These are phyloP conservation scores for California macrophylla DNA, from an alignment of 441 rosid species.

Conservation along the genomic window DNA sequence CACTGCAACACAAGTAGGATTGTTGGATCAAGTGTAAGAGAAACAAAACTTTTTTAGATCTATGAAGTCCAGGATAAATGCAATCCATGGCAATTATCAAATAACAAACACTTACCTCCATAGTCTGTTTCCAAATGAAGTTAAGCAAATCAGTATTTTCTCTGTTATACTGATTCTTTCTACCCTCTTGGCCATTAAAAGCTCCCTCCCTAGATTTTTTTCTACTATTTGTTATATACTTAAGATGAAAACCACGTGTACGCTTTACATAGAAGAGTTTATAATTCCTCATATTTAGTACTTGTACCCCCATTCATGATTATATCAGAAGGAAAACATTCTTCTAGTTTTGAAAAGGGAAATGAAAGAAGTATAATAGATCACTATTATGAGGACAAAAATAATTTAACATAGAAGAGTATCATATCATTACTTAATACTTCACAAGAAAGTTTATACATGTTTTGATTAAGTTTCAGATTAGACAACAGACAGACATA, in stretches of 20 bases:
- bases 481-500: not conserved
- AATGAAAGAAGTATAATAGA: not conserved
- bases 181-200: not conserved
- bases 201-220: not conserved
- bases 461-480: not conserved
- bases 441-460: not conserved
- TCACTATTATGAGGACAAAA: not conserved
- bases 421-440: not conserved
- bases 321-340: not conserved
- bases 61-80: not conserved
- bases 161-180: not conserved
- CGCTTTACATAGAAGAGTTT: too few species aligned
- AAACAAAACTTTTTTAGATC: not conserved
- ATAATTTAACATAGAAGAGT: not conserved
- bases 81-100: not conserved
- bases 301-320: too few species aligned
- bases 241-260: not conserved
- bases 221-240: not conserved
- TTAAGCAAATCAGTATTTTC: not conserved
- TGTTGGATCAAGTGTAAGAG: conserved; percentile 2
- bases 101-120: not conserved
- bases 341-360: not conserved
- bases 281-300: too few species aligned
- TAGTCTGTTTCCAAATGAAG: not conserved
- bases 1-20: conserved; percentile 37